Conservation (phyloP, 257 asterid species). For the Solanum ossicruentum region DNA sequence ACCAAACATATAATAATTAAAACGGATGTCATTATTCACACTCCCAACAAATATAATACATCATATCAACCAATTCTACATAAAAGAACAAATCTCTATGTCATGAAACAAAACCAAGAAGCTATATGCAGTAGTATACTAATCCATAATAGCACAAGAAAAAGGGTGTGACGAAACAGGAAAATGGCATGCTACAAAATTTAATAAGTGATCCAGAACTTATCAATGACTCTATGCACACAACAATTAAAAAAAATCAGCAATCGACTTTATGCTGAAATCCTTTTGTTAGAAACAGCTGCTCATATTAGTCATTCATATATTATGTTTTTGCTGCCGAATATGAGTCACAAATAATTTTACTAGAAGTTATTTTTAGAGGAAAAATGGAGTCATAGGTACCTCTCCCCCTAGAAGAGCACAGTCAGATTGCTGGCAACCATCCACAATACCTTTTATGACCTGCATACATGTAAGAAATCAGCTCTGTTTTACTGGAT, state of each 20-base stretch:
- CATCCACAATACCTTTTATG: constrained; percentile 85
- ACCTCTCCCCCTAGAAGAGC: constrained; percentile 98
- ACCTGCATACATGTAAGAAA: constrained; percentile 39
- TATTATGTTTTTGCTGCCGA: neutral
- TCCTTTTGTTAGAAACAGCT: neutral
- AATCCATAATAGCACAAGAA: neutral
- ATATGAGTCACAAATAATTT: neutral
- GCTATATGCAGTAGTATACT: neutral
- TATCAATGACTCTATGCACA: neutral
- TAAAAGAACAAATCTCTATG: neutral
- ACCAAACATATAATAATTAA: neutral
- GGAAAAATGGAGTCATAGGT: neutral
- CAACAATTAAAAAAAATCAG: neutral
- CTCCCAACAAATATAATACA: neutral
- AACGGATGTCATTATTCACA: neutral
- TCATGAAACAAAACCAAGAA: neutral
- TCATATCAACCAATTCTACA: neutral
- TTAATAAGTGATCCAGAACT: neutral
- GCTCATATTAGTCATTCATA: neutral
- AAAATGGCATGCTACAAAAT: neutral
- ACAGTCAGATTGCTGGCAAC: constrained; percentile 83
- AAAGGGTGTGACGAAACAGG: neutral
- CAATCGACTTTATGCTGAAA: neutral
- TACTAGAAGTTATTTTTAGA: neutral
- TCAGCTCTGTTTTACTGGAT: neutral